Percentiles rank a stretch among this genome's conserved stretches.
Evolutionary conservation across 163 green algal species (phyloP).

Genomic region (Chlamydomonas reinhardtii): DNA sequence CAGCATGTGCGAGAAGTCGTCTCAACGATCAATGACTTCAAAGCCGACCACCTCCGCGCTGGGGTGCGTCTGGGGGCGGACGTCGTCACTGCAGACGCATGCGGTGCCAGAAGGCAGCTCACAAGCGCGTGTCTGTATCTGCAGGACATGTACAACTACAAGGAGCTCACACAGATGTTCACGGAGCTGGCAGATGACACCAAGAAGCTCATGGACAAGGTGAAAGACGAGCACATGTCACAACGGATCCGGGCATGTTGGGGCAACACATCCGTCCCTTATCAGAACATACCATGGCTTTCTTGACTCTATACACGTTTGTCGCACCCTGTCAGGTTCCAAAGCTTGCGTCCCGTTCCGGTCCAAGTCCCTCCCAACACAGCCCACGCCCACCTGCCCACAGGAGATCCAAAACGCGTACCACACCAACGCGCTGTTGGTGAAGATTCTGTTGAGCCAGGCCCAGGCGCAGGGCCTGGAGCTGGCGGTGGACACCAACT

Average conservation of each 20-base stretch:
- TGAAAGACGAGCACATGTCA: no score
- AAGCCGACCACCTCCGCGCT: constrained; percentile 41
- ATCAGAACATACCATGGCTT: no score
- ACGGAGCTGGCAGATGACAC: constrained; percentile 43
- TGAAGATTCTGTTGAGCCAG: constrained; percentile 65
- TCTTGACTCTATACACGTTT: no score
- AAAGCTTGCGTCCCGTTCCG: no score
- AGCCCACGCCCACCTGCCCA: no score
- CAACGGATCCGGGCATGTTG: no score
- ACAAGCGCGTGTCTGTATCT: neutral
- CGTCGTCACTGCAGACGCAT: no score
- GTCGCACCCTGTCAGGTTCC: no score
- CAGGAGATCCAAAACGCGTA: constrained; percentile 68
- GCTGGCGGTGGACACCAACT: constrained; percentile 56
- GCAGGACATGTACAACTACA: constrained; percentile 68
- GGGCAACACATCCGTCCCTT: no score
- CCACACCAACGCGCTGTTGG: constrained; percentile 60
- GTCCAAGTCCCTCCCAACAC: no score
- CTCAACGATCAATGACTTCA: constrained; percentile 57
- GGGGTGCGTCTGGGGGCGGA: constrained; percentile 38
- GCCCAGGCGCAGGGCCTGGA: constrained; percentile 49
- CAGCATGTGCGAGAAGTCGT: constrained; percentile 64
- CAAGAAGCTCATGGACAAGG: constrained; percentile 59
- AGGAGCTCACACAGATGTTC: constrained; percentile 51
- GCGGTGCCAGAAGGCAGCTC: no score